Evolutionary conservation across 202 grass and related monocot species (phyloP).

Genomic region (Schoenoplectus tabernaemontani): DNA sequence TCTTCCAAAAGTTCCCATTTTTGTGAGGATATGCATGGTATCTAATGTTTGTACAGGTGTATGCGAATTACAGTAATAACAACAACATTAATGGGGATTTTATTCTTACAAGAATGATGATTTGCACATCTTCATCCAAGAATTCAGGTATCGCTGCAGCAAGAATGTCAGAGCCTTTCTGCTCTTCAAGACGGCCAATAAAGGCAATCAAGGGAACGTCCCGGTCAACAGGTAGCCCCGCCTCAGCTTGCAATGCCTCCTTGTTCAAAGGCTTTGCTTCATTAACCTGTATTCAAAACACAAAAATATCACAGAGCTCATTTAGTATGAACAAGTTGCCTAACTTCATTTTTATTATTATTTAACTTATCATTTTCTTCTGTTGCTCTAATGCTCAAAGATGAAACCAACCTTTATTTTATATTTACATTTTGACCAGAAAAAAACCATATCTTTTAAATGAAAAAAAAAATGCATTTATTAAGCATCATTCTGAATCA

Average conservation of each 20-base stretch:
- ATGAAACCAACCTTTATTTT: neutral
- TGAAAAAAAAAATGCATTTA: constrained; percentile 4
- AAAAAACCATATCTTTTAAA: neutral
- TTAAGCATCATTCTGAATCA: neutral
- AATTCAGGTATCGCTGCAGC: constrained; percentile 60
- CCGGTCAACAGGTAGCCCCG: constrained; percentile 56
- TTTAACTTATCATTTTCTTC: no score
- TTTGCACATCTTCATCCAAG: constrained; percentile 65
- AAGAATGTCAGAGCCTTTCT: constrained; percentile 92
- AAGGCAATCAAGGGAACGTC: constrained; percentile 69
- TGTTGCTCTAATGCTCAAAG: neutral
- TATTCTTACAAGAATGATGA: constrained; percentile 55
- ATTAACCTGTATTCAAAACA: constrained; percentile 35
- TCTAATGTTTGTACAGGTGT: neutral
- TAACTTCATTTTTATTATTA: neutral
- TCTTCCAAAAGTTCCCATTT: neutral
- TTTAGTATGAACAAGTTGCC: neutral
- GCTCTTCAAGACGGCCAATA: constrained; percentile 84
- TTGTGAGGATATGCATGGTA: neutral
- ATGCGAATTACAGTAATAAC: neutral
- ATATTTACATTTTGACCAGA: neutral
- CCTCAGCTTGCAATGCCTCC: constrained; percentile 75
- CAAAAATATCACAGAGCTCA: neutral
- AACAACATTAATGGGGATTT: neutral
- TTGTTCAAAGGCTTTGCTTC: constrained; percentile 73